Conservation (phyloP, 148 eudicot genomes). For the Nepenthes gracilis region DNA sequence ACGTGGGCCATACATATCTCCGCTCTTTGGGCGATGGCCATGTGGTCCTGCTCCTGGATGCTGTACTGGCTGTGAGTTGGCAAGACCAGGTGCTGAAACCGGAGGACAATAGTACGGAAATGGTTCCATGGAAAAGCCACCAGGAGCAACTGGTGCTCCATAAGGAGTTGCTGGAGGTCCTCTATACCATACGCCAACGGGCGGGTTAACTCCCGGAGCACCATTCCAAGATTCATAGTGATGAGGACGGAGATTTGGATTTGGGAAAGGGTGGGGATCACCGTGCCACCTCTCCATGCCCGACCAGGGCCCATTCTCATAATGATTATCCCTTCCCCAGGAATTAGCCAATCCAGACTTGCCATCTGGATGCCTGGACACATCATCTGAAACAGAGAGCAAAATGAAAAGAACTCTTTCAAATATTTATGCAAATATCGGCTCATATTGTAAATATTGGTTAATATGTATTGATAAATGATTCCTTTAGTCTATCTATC, state of each 20-base stretch:
- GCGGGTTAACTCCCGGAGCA: constrained; percentile 55
- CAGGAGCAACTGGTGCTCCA: constrained; percentile 55
- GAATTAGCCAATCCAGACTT: constrained; percentile 27
- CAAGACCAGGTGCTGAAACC: constrained; percentile 44
- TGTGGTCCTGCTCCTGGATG: constrained; percentile 52
- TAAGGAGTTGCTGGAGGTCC: constrained; percentile 79
- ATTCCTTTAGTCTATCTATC: too few relatives aligned
- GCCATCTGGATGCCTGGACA: constrained; percentile 20
- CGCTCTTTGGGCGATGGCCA: constrained; percentile 67
- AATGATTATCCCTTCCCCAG: constrained; percentile 53
- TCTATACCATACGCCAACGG: constrained; percentile 72
- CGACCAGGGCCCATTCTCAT: constrained; percentile 45
- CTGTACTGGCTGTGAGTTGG: constrained; percentile 57
- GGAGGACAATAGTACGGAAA: constrained; percentile 75
- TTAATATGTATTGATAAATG: too few relatives aligned
- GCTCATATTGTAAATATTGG: too few relatives aligned
- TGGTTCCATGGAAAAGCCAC: constrained; percentile 79
- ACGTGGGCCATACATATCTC: constrained; percentile 65
- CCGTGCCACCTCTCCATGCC: constrained; percentile 69
- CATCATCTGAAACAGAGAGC: constrained; percentile 20
- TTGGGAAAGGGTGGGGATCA: constrained; percentile 50
- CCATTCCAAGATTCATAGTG: constrained; percentile 87
- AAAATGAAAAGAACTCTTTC: neutral
- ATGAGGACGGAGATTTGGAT: constrained; percentile 54
- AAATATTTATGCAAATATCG: neutral